Evolutionary conservation across 306 rosid species (phyloP).

Genomic region (Potentilla sterilis): DNA sequence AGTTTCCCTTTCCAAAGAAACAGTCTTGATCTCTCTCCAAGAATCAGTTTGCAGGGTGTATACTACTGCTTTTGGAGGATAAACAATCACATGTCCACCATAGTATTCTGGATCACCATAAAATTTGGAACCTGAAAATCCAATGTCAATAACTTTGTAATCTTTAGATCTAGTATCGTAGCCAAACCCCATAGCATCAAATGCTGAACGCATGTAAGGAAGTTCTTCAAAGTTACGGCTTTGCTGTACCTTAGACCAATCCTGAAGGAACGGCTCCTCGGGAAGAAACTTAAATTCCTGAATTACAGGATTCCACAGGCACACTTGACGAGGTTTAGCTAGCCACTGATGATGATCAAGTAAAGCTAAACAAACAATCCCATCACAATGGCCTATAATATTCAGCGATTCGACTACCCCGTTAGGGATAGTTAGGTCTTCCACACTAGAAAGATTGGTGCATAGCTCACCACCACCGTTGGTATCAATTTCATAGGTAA

Average conservation of each 20-base stretch:
- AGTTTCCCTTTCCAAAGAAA: not conserved
- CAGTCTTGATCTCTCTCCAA: conserved; percentile 9
- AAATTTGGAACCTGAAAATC: not conserved
- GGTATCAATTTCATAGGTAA: not conserved
- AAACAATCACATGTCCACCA: not conserved
- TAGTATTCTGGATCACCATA: not conserved
- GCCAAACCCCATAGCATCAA: not conserved
- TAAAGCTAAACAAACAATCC: not conserved
- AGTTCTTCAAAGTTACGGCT: not conserved
- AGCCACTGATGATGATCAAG: too few relatives aligned
- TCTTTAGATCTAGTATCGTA: not conserved
- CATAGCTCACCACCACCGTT: too few relatives aligned
- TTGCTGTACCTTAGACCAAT: not conserved
- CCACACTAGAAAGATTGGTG: not conserved
- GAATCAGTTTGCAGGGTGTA: not conserved
- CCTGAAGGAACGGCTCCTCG: not conserved
- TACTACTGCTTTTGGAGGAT: not conserved
- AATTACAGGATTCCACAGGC: conserved; percentile 3
- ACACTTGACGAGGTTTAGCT: not conserved
- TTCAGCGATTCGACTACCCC: not conserved
- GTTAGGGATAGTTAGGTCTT: not conserved
- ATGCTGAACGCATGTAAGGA: not conserved
- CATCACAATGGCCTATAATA: not conserved
- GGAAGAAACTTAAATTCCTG: conserved; percentile 8
- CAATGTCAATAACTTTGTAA: not conserved